Conservation (phyloP, 768 basidiomycete genomes). For the Pisolithus orientalis region DNA sequence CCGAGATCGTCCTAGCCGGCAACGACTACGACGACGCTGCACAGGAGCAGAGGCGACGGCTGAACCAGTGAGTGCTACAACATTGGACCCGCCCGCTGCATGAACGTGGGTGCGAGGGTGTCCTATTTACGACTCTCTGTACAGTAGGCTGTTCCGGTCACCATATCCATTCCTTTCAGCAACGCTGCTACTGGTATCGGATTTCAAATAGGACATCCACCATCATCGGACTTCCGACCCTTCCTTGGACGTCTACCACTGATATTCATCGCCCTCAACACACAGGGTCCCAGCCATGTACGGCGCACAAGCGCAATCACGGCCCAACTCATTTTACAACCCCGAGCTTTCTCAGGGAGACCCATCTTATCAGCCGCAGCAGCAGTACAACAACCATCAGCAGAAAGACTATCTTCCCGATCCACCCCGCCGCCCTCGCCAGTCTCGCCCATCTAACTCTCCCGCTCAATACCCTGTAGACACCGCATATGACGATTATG, state of each 20-base stretch:
- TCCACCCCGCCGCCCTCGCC: slow-evolving; percentile 9
- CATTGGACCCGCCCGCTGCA: background rate
- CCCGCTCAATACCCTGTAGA: slow-evolving; percentile 24
- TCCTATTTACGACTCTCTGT: background rate
- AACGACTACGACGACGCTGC: too few species aligned
- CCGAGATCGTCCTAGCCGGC: too few species aligned
- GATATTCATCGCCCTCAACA: slow-evolving; percentile 4
- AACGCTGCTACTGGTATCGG: background rate
- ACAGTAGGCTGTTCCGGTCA: background rate
- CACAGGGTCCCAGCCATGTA: slow-evolving; percentile 16
- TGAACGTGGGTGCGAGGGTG: background rate
- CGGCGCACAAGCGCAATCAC: slow-evolving; percentile 26
- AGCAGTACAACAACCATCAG: slow-evolving; percentile 3
- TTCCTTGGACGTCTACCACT: background rate
- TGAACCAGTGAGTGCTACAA: too few species aligned
- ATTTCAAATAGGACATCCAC: too few species aligned
- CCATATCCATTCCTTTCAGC: background rate
- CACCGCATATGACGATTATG: slow-evolving; percentile 23
- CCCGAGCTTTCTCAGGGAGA: slow-evolving; percentile 16
- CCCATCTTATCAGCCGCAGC: slow-evolving; percentile 1
- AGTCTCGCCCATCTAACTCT: slow-evolving; percentile 15
- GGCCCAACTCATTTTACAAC: slow-evolving; percentile 29
- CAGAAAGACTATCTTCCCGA: slow-evolving; percentile 10
- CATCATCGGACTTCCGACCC: background rate
- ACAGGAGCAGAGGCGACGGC: too few species aligned